Conservation (phyloP, 2,329 filamentous ascomycete species). For the Tolypocladium amazonense region DNA sequence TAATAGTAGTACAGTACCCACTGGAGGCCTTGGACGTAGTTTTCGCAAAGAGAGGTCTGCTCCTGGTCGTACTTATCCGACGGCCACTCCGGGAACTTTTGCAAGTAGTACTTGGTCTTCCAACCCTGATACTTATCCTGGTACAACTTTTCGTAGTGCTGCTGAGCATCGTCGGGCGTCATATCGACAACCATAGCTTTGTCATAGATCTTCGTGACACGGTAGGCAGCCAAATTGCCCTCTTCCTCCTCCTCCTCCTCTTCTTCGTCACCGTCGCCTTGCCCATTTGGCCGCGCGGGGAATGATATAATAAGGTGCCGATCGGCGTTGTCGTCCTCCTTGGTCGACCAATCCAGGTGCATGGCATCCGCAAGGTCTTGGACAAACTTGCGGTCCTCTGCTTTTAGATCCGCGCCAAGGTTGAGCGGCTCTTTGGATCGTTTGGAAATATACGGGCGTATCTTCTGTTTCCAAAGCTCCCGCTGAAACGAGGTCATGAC, state of each 20-base stretch:
- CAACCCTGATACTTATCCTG: constrained; percentile 81
- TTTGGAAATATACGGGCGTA: constrained; percentile 73
- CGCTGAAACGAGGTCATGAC: constrained; percentile 73
- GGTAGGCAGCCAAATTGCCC: constrained; percentile 73
- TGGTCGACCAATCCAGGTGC: constrained; percentile 46
- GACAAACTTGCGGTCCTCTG: constrained; percentile 85
- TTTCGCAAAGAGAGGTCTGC: constrained; percentile 74
- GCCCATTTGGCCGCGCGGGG: constrained; percentile 40
- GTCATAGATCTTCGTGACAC: constrained; percentile 84
- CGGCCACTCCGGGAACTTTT: constrained; percentile 82
- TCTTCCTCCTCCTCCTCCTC: constrained; percentile 48
- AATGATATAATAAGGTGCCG: constrained; percentile 42
- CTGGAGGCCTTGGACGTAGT: constrained; percentile 94
- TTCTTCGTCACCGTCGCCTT: constrained; percentile 43
- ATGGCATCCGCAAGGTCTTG: constrained; percentile 67
- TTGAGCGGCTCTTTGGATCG: constrained; percentile 57
- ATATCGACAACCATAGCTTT: constrained; percentile 78
- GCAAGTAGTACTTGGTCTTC: constrained; percentile 89
- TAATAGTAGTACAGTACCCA: constrained; percentile 99
- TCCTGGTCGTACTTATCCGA: constrained; percentile 65
- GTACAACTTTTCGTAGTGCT: constrained; percentile 73
- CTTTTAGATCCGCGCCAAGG: constrained; percentile 61
- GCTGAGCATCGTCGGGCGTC: constrained; percentile 67
- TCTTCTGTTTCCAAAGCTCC: constrained; percentile 65
- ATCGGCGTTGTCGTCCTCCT: constrained; percentile 44